Evolutionary conservation across 2,329 filamentous ascomycete genomes (phyloP).

Genomic region (Fusarium sp.): DNA sequence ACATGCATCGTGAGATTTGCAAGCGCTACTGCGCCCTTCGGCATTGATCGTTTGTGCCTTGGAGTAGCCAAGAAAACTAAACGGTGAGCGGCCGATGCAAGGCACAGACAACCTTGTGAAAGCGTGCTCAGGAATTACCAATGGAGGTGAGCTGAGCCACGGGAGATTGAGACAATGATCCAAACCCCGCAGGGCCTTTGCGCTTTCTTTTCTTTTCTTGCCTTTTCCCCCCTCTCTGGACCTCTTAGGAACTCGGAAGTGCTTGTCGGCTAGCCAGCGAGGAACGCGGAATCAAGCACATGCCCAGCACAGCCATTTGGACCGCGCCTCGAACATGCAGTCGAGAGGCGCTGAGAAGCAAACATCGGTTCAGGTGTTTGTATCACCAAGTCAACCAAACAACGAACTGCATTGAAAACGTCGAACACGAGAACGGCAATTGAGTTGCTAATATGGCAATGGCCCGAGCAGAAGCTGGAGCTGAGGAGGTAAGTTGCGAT

Average conservation of each 20-base stretch:
- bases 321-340: constrained; percentile 9
- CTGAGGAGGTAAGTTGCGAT: background rate
- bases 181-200: background rate
- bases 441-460: too few relatives aligned
- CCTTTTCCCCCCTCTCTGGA: background rate
- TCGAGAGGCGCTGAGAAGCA: background rate
- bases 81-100: background rate
- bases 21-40: background rate
- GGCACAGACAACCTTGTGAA: background rate
- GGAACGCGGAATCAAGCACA: constrained; percentile 13
- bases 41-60: background rate
- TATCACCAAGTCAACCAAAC: background rate
- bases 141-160: background rate
- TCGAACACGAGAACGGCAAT: background rate
- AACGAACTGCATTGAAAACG: background rate
- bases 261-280: constrained; percentile 28
- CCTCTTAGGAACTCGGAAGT: constrained; percentile 9
- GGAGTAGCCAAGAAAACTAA: background rate
- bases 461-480: background rate
- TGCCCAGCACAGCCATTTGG: constrained; percentile 1
- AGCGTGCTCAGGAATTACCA: background rate
- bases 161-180: constrained; percentile 26
- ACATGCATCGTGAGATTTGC: background rate
- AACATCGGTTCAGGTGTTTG: background rate
- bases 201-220: background rate